These are phyloP conservation scores for Hymenochaete sp. DNA, from an alignment of 1,284 basidiomycete species.

Conservation along the genomic window DNA sequence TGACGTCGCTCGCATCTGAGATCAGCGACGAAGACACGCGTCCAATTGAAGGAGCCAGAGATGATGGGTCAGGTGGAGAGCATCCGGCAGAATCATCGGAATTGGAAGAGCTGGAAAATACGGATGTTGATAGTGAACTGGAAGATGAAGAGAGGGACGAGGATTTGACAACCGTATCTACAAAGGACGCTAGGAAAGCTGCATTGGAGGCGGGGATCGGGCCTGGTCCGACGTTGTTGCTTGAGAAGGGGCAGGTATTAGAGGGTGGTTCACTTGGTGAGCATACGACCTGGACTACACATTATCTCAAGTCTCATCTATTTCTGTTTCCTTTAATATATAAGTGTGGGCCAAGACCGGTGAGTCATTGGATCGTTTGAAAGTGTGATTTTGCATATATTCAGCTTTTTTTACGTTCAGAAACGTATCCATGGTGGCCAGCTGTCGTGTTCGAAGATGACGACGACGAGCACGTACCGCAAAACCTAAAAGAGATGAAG, in stretches of 20 bases:
- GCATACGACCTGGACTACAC: slow-evolving; percentile 10
- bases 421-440: slow-evolving; percentile 60
- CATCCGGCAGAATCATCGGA: neutral
- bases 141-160: slow-evolving; percentile 2
- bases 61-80: neutral
- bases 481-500: slow-evolving; percentile 34
- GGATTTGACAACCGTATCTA: slow-evolving; percentile 1
- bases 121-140: neutral
- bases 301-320: neutral
- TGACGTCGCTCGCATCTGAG: no score
- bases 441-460: slow-evolving; percentile 49
- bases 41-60: slow-evolving; percentile 1
- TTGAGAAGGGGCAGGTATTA: slow-evolving; percentile 26
- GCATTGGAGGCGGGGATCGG: slow-evolving; percentile 8
- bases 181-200: slow-evolving; percentile 10
- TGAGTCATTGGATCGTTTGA: slow-evolving; percentile 24
- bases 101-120: slow-evolving; percentile 1
- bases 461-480: slow-evolving; percentile 41
- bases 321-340: slow-evolving; percentile 16
- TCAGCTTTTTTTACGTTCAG: slow-evolving; percentile 26
- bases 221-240: slow-evolving; percentile 21
- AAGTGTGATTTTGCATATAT: slow-evolving; percentile 1
- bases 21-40: neutral
- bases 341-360: slow-evolving; percentile 61
- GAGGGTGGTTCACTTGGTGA: slow-evolving; percentile 33